Base-by-base conservation (phyloP, 139 green algal genomes). In the Yamagishiella unicocca region DNA sequence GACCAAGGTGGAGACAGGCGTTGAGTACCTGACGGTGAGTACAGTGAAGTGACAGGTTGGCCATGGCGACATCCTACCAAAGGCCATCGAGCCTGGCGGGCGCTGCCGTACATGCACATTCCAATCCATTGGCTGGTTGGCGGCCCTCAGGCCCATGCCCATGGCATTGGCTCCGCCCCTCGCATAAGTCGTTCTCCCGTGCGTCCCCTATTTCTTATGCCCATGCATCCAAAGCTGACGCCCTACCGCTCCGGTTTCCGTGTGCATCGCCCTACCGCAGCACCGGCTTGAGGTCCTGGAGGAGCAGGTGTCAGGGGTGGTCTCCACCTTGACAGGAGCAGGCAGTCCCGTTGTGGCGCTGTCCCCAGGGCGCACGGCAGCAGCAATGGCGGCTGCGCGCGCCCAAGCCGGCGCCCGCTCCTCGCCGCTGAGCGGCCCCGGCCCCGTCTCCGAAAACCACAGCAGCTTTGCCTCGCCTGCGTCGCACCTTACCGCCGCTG, bases 201-300 rank as follows among this genome's bases (percentile, higher is more conserved):
- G n/a, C n/a, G n/a, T n/a, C n/a, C n/a, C n/a, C n/a, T n/a, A n/a
- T n/a, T n/a, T n/a, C n/a, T n/a, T n/a, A n/a, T n/a, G n/a, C n/a
- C n/a, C n/a, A n/a, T n/a, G n/a, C n/a, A n/a, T n/a, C n/a, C n/a
- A n/a, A n/a, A n/a, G n/a, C n/a, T n/a, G n/a, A n/a, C n/a, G n/a
- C n/a, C n/a, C n/a, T n/a, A n/a, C n/a, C n/a, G n/a, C n/a, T n/a
- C n/a, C n/a, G n/a, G n/a, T n/a, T n/a, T n/a, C n/a, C n/a, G n/a
- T n/a, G n/a, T n/a, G n/a, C n/a, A n/a, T n/a, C n/a, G n/a, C n/a
- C n/a, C n/a, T n/a, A n/a, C n/a, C n/a, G n/a, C 80, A 86, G 80
- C 81, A 87, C 35, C 64, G 81, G 22, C 31, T 87, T 21, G 81
- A 87, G 45, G 81, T 87, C 2, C 25, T 79, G 66, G 81, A 87